phyloP scores from a whole-genome alignment of 2,329 filamentous ascomycete genomes.

The Ilyonectria destructans region DNA sequence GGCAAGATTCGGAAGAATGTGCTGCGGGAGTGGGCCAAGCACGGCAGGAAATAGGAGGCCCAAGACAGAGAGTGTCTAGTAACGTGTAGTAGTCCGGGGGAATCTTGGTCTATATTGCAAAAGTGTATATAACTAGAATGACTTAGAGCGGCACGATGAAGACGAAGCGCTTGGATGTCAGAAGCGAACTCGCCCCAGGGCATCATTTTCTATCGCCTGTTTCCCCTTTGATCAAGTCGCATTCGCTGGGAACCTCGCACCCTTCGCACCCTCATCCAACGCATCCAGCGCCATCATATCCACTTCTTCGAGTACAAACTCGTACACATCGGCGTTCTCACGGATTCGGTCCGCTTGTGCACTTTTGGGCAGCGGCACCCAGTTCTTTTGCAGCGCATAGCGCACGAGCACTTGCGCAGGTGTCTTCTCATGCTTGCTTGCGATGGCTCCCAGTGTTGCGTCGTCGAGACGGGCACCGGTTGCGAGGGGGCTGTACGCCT shows the following conservation, averaged over 20 bases:
- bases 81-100: not conserved
- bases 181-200: slow-evolving; percentile 2
- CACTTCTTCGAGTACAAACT: slow-evolving; percentile 69
- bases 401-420: slow-evolving; percentile 78
- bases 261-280: slow-evolving; percentile 49
- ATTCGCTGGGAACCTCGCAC: slow-evolving; percentile 54
- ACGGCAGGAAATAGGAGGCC: slow-evolving; percentile 40
- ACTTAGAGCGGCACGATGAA: slow-evolving; percentile 19
- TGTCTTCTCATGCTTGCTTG: slow-evolving; percentile 72
- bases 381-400: slow-evolving; percentile 80
- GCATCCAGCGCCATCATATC: slow-evolving; percentile 67
- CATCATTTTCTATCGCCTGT: slow-evolving; percentile 2
- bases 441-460: slow-evolving; percentile 69
- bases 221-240: slow-evolving; percentile 32
- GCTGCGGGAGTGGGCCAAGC: slow-evolving; percentile 83
- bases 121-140: slow-evolving; percentile 25
- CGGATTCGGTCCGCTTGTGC: slow-evolving; percentile 72
- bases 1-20: slow-evolving; percentile 98
- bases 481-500: slow-evolving; percentile 59
- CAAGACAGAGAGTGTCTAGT: slow-evolving; percentile 11
- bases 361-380: slow-evolving; percentile 79
- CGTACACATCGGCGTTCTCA: slow-evolving; percentile 74
- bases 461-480: slow-evolving; percentile 63
- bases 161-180: slow-evolving; percentile 16
- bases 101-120: slow-evolving; percentile 5